These are phyloP conservation scores for Lichtheimia ramosa DNA, from an alignment of 371 early-diverging fungal species.

Conservation along the genomic window DNA sequence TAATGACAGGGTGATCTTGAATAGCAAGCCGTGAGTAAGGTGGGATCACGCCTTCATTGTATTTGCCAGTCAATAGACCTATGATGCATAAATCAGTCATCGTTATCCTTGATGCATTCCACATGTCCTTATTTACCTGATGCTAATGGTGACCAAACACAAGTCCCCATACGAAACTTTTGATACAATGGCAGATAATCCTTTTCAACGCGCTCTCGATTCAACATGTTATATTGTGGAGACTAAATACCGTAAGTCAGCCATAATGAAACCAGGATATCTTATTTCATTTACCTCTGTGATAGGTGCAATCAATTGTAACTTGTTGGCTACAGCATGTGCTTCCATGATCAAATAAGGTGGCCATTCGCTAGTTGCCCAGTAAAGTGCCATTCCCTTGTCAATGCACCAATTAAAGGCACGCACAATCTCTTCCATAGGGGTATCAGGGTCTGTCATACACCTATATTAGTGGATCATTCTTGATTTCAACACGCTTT, in stretches of 20 bases:
- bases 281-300: slow-evolving; percentile 54
- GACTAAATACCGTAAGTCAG: no score
- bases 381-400: slow-evolving; percentile 82
- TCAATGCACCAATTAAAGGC: slow-evolving; percentile 87
- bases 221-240: slow-evolving; percentile 87
- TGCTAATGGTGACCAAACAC: slow-evolving; percentile 84
- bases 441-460: slow-evolving; percentile 50
- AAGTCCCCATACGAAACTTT: slow-evolving; percentile 71
- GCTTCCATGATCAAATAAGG: slow-evolving; percentile 81
- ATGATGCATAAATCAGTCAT: not conserved
- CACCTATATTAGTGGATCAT: no score
- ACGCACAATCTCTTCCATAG: slow-evolving; percentile 87
- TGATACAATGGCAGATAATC: slow-evolving; percentile 77
- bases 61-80: slow-evolving; percentile 75
- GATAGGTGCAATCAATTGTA: slow-evolving; percentile 71
- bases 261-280: no score
- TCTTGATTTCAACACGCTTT: no score
- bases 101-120: not conserved
- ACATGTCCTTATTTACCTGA: slow-evolving; percentile 41
- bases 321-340: slow-evolving; percentile 62
- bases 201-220: slow-evolving; percentile 78
- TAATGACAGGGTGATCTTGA: slow-evolving; percentile 64
- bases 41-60: slow-evolving; percentile 69
- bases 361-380: slow-evolving; percentile 89
- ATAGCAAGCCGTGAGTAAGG: slow-evolving; percentile 68